A percentile compares a stretch with the other conserved stretches of the same genome.
Conservation (phyloP, 768 basidiomycete genomes). For the Rhizopogon sp. region DNA sequence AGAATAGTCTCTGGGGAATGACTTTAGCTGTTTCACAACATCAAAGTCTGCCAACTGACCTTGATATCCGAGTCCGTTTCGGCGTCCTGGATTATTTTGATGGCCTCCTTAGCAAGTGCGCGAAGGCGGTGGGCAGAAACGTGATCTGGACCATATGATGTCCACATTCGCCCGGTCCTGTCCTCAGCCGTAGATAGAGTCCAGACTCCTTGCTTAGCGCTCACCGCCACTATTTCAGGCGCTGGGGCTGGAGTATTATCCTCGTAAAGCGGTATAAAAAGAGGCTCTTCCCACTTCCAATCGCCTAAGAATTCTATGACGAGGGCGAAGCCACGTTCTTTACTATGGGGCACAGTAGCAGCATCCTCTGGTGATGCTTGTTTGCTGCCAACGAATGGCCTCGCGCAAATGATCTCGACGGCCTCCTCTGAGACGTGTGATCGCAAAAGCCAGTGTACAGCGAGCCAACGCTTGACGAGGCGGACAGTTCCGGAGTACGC, state of each 20-base stretch:
- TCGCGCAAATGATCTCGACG: slow-evolving; percentile 81
- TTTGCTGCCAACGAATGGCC: slow-evolving; percentile 59
- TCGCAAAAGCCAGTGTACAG: slow-evolving; percentile 81
- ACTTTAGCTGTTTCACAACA: not conserved
- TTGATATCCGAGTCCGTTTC: slow-evolving; percentile 51
- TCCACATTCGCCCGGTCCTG: slow-evolving; percentile 72
- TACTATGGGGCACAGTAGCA: slow-evolving; percentile 59
- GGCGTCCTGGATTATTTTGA: slow-evolving; percentile 49
- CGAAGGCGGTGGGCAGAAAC: slow-evolving; percentile 71
- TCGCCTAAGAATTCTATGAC: slow-evolving; percentile 69
- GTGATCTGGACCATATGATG: slow-evolving; percentile 54
- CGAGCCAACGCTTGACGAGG: slow-evolving; percentile 89
- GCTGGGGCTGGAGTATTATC: slow-evolving; percentile 5
- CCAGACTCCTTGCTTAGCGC: slow-evolving; percentile 56
- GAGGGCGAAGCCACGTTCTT: slow-evolving; percentile 73
- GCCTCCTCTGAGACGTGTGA: slow-evolving; percentile 72
- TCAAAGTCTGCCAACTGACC: slow-evolving; percentile 33
- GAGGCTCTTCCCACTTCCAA: slow-evolving; percentile 79
- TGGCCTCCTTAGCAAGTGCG: slow-evolving; percentile 73
- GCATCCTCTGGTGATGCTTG: slow-evolving; percentile 28
- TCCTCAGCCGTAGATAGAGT: slow-evolving; percentile 77
- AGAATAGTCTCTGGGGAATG: slow-evolving; percentile 65
- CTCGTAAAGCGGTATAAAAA: slow-evolving; percentile 71
- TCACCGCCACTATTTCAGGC: slow-evolving; percentile 21
- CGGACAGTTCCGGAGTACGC: slow-evolving; percentile 85